These are phyloP conservation scores for Primulina tabacum DNA, from an alignment of 257 asterid species.

Conservation along the genomic window DNA sequence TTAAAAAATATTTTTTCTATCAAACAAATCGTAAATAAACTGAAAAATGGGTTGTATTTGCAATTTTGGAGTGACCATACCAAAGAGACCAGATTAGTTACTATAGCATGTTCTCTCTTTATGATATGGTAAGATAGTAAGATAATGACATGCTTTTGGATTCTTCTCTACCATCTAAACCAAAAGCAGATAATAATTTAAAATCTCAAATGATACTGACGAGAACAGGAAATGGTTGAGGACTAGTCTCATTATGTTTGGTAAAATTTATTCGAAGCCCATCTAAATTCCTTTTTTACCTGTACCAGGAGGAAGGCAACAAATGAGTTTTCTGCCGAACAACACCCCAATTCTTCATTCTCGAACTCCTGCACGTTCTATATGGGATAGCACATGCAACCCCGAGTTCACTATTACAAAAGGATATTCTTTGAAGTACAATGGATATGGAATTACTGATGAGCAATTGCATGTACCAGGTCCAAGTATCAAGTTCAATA, in stretches of 20 bases:
- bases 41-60: too few species aligned
- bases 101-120: too few species aligned
- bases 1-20: too few species aligned
- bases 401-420: slow-evolving; percentile 64
- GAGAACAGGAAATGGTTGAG: background rate
- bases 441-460: slow-evolving; percentile 33
- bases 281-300: slow-evolving; percentile 1
- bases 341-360: slow-evolving; percentile 33
- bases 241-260: background rate
- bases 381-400: slow-evolving; percentile 47
- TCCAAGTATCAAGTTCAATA: slow-evolving; percentile 34
- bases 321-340: slow-evolving; percentile 50
- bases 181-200: background rate
- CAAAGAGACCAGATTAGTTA: too few species aligned
- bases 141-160: background rate
- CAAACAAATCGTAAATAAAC: too few species aligned
- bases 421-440: slow-evolving; percentile 39
- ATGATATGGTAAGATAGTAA: too few species aligned
- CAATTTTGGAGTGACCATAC: too few species aligned
- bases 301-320: slow-evolving; percentile 53
- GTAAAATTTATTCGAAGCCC: background rate
- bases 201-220: slow-evolving; percentile 20
- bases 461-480: slow-evolving; percentile 40
- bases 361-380: slow-evolving; percentile 35
- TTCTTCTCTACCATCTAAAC: background rate